Conservation (phyloP, 257 asterid genomes). For the Solanum ahanhuiri region DNA sequence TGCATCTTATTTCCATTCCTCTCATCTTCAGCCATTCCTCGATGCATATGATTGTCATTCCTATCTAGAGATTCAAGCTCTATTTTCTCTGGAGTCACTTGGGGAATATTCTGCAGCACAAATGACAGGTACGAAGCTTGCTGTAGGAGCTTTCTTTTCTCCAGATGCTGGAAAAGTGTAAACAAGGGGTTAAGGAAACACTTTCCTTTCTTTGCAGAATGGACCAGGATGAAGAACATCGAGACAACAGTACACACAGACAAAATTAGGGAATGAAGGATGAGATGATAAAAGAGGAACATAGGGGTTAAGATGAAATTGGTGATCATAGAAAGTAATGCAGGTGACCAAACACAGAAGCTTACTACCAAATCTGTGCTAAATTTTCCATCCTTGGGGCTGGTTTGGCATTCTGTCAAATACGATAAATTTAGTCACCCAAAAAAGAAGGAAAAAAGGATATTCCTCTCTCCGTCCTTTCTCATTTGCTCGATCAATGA, state of each 20-base stretch:
- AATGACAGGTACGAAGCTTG: neutral
- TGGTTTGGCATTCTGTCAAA: neutral
- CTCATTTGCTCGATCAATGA: constrained; percentile 53
- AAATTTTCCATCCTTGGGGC: neutral
- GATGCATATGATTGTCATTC: neutral
- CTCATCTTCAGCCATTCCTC: too few species aligned
- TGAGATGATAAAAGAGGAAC: neutral
- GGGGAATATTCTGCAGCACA: neutral
- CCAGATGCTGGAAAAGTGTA: neutral
- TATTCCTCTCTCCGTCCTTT: constrained; percentile 80
- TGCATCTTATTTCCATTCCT: too few species aligned
- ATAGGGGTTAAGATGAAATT: neutral
- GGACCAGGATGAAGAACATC: neutral
- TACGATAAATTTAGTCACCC: neutral
- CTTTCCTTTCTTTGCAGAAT: neutral
- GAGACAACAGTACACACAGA: neutral
- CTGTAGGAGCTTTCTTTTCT: neutral
- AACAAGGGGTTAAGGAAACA: neutral
- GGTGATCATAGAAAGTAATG: neutral
- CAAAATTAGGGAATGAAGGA: neutral
- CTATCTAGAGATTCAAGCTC: neutral
- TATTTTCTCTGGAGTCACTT: neutral
- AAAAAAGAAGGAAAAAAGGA: constrained; percentile 32
- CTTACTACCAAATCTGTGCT: neutral
- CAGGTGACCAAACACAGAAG: neutral